Conservation (phyloP, 192 early-diverging fungal species). For the Podila minutissima region DNA sequence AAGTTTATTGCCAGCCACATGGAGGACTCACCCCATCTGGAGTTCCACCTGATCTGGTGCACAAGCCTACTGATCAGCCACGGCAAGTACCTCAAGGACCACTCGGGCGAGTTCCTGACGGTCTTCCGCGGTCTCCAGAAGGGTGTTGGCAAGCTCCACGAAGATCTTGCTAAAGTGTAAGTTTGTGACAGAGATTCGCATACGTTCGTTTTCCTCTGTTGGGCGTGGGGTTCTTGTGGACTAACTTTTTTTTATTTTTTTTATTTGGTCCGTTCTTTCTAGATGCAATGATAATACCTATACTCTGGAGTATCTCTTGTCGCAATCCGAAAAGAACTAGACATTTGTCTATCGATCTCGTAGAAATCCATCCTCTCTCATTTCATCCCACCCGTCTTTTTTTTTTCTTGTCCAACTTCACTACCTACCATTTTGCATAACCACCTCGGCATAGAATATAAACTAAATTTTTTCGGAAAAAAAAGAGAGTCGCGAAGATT, state of each 20-base stretch:
- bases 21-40: slow-evolving; percentile 84
- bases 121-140: slow-evolving; percentile 87
- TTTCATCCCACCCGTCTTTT: neutral
- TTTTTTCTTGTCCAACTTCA: slow-evolving; percentile 2
- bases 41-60: slow-evolving; percentile 91
- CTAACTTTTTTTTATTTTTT: neutral
- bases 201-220: neutral
- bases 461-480: too few relatives aligned
- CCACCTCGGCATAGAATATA: too few relatives aligned
- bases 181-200: slow-evolving; percentile 23
- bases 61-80: slow-evolving; percentile 80
- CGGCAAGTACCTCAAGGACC: slow-evolving; percentile 75
- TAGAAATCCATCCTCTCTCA: neutral
- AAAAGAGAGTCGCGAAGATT: too few relatives aligned
- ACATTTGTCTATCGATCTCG: neutral
- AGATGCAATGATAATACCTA: slow-evolving; percentile 87
- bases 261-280: slow-evolving; percentile 16
- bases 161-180: slow-evolving; percentile 70
- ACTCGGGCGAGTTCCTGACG: slow-evolving; percentile 70
- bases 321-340: slow-evolving; percentile 52
- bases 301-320: slow-evolving; percentile 72
- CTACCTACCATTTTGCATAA: too few relatives aligned
- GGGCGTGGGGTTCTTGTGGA: neutral
- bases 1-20: slow-evolving; percentile 83
- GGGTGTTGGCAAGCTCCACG: slow-evolving; percentile 60